phyloP scores from a whole-genome alignment of 306 rosid genomes.

The Vigna reflexopilosa region DNA sequence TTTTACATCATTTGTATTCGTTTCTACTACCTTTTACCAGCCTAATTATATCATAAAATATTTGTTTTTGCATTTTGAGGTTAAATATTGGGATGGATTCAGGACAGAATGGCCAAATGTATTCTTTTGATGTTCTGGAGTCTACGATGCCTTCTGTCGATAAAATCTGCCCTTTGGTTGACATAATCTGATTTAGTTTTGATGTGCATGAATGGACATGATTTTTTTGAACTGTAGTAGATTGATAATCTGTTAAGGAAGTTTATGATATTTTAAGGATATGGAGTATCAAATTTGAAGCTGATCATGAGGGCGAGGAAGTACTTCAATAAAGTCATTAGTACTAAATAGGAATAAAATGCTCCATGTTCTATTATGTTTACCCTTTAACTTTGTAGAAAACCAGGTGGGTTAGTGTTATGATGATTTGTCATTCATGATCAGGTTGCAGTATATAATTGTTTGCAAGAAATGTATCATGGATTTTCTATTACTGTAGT shows the following conservation, averaged over 20 bases:
- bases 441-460: neutral
- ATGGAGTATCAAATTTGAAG: neutral
- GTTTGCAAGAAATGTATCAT: neutral
- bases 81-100: neutral
- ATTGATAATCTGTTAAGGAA: neutral
- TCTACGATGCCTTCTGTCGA: slow-evolving; percentile 2
- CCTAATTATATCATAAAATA: slow-evolving; percentile 10
- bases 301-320: neutral
- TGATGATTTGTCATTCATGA: slow-evolving; percentile 25
- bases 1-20: slow-evolving; percentile 21
- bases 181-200: slow-evolving; percentile 4
- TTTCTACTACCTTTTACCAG: neutral
- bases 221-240: neutral
- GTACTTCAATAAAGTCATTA: neutral
- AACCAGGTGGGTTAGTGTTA: neutral
- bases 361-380: slow-evolving; percentile 1
- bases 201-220: slow-evolving; percentile 2
- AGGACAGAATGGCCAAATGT: neutral
- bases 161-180: neutral
- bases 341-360: neutral
- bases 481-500: slow-evolving; percentile 51
- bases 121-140: neutral
- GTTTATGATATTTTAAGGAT: slow-evolving; percentile 16
- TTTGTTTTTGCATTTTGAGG: too few species aligned
- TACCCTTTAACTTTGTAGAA: neutral